A percentile compares a stretch with the other conserved stretches of the same genome.
Evolutionary conservation across 192 early-diverging fungal species (phyloP).

Genomic region (Diversispora eburnea): DNA sequence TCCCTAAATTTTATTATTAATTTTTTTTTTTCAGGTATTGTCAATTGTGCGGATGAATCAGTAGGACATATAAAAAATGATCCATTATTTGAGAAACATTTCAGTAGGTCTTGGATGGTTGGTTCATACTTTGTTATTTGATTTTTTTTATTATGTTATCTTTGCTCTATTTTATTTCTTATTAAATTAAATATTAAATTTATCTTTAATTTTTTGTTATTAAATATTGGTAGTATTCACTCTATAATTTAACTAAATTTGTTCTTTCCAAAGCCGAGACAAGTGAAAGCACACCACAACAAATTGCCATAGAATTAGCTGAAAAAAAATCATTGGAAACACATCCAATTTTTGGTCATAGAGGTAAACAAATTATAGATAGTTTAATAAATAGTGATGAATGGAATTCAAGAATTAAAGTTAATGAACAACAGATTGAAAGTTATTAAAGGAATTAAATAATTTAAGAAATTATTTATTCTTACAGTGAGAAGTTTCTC

Average conservation of each 20-base stretch:
- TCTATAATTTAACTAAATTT: slow-evolving; percentile 37
- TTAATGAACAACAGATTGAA: no score
- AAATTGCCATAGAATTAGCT: slow-evolving; percentile 37
- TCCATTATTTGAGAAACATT: slow-evolving; percentile 40
- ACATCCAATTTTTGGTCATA: slow-evolving; percentile 44
- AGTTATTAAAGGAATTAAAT: no score
- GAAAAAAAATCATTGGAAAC: slow-evolving; percentile 28
- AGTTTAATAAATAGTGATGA: slow-evolving; percentile 34
- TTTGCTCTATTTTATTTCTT: neutral
- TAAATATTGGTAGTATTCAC: slow-evolving; percentile 33
- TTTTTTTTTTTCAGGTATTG: slow-evolving; percentile 31
- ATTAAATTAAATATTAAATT: neutral
- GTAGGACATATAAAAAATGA: slow-evolving; percentile 40
- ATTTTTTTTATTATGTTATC: neutral
- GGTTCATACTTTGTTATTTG: neutral
- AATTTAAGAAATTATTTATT: no score
- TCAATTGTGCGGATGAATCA: slow-evolving; percentile 47
- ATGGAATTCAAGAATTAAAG: neutral
- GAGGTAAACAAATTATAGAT: slow-evolving; percentile 38
- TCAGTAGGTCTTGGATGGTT: slow-evolving; percentile 33
- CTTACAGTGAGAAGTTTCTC: no score
- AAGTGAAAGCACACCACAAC: slow-evolving; percentile 37
- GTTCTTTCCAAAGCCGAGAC: slow-evolving; percentile 28
- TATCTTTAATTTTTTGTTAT: slow-evolving; percentile 23
- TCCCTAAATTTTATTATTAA: neutral